Evolutionary conservation across 106 monocot genomes (phyloP).

Genomic region (Vanilla planifolia): DNA sequence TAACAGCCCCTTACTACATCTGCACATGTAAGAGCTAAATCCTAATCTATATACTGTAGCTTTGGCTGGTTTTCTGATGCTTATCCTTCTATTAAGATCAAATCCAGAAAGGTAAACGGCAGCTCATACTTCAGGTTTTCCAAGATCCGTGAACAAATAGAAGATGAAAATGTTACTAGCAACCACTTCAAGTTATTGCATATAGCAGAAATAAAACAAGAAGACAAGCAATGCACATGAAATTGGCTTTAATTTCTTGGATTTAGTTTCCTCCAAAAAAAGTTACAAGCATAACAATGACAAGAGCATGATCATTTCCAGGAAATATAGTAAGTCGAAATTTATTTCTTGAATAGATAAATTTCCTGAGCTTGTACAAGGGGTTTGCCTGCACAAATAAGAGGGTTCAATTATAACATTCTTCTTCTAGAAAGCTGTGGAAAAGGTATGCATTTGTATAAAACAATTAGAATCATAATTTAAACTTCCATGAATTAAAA

Average conservation of each 20-base stretch:
- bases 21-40: too few species aligned
- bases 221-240: neutral
- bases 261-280: conserved; percentile 29
- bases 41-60: too few species aligned
- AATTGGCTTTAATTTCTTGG: neutral
- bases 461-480: too few species aligned
- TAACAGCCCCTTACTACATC: too few species aligned
- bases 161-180: too few species aligned
- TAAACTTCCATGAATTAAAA: neutral
- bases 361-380: conserved; percentile 62
- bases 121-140: neutral
- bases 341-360: conserved; percentile 54
- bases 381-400: conserved; percentile 53
- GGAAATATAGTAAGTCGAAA: conserved; percentile 88
- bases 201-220: neutral
- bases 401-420: neutral
- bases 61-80: neutral
- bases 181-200: neutral
- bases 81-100: neutral
- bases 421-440: too few species aligned
- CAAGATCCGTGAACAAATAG: neutral
- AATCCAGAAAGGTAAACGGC: neutral
- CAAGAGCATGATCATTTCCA: conserved; percentile 57
- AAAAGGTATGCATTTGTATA: too few species aligned
- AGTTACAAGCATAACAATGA: conserved; percentile 49